Base-by-base conservation (phyloP, 169 alveolate species). In the Eimeria necatrix region DNA sequence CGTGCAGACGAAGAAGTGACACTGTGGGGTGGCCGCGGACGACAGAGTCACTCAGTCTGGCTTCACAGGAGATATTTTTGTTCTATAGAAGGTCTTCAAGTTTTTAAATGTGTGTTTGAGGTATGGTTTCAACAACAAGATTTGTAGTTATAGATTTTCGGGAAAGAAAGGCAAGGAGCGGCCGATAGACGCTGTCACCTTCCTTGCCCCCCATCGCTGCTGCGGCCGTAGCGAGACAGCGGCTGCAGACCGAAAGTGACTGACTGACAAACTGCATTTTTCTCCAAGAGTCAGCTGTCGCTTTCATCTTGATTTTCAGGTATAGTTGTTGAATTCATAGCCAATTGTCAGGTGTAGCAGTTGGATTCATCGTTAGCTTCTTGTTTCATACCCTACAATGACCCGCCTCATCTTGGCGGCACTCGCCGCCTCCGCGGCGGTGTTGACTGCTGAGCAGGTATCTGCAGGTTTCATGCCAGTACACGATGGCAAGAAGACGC, bases 381-480 rank as follows among this genome's bases (percentile, higher is more conserved):
- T 61, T 73, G 0, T 46, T 60, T 20, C 80, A 26, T 4, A 41
- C n/a, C 0, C 52, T 8, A 85, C 93, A 60, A 85, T 85, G 93
- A 85, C 93, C 93, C 93, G 93, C 93, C 93, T 85, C 59, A 14
- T 59, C 68, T n/a, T 85, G 93, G 93, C 93, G 81, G 93, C 93
- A 60, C 93, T 85, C 81, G 81, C 93, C 61, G 93, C 93, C 93
- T 85, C 81, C 49, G 93, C 81, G 64, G 93, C 93, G 93, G 93
- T 85, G 32, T 61, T 85, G 49, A 60, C 49, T 26, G 83, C 81
- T 60, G 93, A 85, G 59, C 32, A 49, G 64, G 93, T 61, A 59
- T 85, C 80, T 20, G 93, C 83, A 61, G 93, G 81, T 32, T 85
- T 85, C 70, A 85, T 85, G 93, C 93, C 93, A 61, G 83, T 26